Evolutionary conservation across 2,329 filamentous ascomycete genomes (phyloP).

Genomic region (Fusarium torulosum): DNA sequence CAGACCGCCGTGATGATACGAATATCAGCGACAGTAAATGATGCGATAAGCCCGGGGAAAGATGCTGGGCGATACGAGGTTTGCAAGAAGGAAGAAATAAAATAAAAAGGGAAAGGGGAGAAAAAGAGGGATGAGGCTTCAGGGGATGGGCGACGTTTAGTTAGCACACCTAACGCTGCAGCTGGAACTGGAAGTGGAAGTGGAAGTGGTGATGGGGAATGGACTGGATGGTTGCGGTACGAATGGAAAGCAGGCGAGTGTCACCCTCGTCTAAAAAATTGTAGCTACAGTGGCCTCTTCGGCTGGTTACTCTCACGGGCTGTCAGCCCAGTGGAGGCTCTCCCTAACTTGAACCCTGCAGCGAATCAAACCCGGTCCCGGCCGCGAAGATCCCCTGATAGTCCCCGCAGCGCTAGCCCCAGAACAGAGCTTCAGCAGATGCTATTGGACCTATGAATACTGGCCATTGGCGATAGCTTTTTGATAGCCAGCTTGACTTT

Average conservation of each 20-base stretch:
- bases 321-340: conserved; percentile 35
- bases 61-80: conserved; percentile 24
- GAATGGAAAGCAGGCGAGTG: conserved; percentile 25
- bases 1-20: conserved; percentile 33
- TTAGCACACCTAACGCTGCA: conserved; percentile 31
- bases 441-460: conserved; percentile 30
- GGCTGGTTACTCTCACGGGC: conserved; percentile 29
- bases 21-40: conserved; percentile 27
- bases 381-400: conserved; percentile 38
- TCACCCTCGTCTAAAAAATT: conserved; percentile 46
- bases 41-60: conserved; percentile 23
- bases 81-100: conserved; percentile 34
- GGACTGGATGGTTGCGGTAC: conserved; percentile 31
- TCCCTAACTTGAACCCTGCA: conserved; percentile 29
- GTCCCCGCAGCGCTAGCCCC: conserved; percentile 32
- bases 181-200: conserved; percentile 39
- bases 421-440: conserved; percentile 36
- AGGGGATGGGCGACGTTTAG: conserved; percentile 41
- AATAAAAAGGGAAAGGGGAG: conserved; percentile 29
- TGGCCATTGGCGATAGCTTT: conserved; percentile 22
- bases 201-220: conserved; percentile 34
- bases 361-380: conserved; percentile 42
- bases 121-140: conserved; percentile 44
- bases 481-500: conserved; percentile 9
- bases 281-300: conserved; percentile 58